Evolutionary conservation across 805 yeast species (phyloP).

Genomic region (Lachancea sp.): DNA sequence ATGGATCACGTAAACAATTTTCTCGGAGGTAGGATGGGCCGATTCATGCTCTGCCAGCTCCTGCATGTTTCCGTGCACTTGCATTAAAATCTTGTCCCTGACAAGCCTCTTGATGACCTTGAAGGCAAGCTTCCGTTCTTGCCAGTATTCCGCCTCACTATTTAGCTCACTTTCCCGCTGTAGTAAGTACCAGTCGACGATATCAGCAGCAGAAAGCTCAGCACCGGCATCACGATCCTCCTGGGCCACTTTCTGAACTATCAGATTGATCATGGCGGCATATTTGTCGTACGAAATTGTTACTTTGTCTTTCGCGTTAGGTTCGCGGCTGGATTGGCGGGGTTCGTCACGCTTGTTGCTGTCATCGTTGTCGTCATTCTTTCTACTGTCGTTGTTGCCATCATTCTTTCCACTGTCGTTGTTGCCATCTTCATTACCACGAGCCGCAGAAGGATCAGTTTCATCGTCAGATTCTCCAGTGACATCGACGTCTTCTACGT

Average conservation of each 20-base stretch:
- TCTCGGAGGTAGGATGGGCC: constrained; percentile 15
- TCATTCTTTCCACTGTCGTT: constrained; percentile 15
- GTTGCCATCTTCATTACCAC: constrained; percentile 44
- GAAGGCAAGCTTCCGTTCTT: constrained; percentile 61
- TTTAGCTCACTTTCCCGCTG: constrained; percentile 65
- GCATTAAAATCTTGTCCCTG: constrained; percentile 78
- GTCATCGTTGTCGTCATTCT: background rate
- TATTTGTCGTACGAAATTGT: constrained; percentile 81
- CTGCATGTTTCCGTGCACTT: constrained; percentile 44
- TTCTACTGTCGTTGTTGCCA: constrained; percentile 7
- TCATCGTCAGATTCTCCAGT: constrained; percentile 51
- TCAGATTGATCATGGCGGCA: constrained; percentile 71
- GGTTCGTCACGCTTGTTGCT: background rate
- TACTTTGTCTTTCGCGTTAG: constrained; percentile 33
- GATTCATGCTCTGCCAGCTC: constrained; percentile 35
- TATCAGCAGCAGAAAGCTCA: constrained; percentile 61
- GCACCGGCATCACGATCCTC: constrained; percentile 45
- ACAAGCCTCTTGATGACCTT: constrained; percentile 81
- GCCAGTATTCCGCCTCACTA: constrained; percentile 62
- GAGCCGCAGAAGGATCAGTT: constrained; percentile 15
- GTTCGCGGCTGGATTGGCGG: background rate
- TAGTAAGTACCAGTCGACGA: constrained; percentile 76
- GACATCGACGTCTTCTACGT: constrained; percentile 84
- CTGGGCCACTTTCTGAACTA: constrained; percentile 61
- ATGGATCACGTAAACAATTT: constrained; percentile 51